A percentile compares a stretch with the other conserved stretches of the same genome.
Conservation (phyloP, 1,284 basidiomycete genomes). For the Ganoderma boninense region DNA sequence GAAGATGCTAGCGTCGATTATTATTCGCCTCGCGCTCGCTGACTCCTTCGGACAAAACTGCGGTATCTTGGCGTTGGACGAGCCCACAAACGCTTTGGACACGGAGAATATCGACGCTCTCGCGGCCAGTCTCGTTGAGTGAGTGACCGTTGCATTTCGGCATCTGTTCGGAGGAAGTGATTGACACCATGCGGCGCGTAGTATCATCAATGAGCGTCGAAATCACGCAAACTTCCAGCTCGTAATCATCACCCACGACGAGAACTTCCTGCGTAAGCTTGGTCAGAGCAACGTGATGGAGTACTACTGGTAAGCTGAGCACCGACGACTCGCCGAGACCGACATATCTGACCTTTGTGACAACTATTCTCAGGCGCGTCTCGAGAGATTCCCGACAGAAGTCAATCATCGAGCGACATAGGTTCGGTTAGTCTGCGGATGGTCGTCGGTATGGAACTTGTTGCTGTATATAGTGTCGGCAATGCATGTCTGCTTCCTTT, state of each 20-base stretch:
- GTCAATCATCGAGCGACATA: constrained; percentile 74
- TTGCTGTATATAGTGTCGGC: constrained; percentile 14
- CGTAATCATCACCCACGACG: constrained; percentile 97
- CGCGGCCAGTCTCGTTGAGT: constrained; percentile 93
- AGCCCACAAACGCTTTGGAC: constrained; percentile 98
- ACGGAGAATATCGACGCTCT: constrained; percentile 96
- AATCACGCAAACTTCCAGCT: constrained; percentile 95
- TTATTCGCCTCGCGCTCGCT: constrained; percentile 96
- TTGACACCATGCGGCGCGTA: constrained; percentile 41
- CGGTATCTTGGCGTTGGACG: constrained; percentile 96
- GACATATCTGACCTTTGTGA: constrained; percentile 1
- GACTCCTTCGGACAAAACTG: constrained; percentile 98
- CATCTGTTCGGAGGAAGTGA: constrained; percentile 9
- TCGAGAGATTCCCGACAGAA: constrained; percentile 72
- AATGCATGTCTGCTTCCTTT: constrained; percentile 22
- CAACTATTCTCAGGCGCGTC: constrained; percentile 55
- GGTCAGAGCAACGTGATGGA: constrained; percentile 91
- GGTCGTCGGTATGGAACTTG: constrained; percentile 27
- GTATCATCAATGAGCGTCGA: constrained; percentile 93
- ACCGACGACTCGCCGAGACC: constrained; percentile 11
- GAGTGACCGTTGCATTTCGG: constrained; percentile 43
- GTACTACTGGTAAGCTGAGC: constrained; percentile 80
- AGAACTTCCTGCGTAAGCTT: constrained; percentile 85
- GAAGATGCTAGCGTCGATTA: constrained; percentile 99
- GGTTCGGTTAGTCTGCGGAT: constrained; percentile 56